Evolutionary conservation across 2,329 filamentous ascomycete species (phyloP), one percentile per base, ranked within the genome.

Genomic region (Claviceps pazoutovae): DNA sequence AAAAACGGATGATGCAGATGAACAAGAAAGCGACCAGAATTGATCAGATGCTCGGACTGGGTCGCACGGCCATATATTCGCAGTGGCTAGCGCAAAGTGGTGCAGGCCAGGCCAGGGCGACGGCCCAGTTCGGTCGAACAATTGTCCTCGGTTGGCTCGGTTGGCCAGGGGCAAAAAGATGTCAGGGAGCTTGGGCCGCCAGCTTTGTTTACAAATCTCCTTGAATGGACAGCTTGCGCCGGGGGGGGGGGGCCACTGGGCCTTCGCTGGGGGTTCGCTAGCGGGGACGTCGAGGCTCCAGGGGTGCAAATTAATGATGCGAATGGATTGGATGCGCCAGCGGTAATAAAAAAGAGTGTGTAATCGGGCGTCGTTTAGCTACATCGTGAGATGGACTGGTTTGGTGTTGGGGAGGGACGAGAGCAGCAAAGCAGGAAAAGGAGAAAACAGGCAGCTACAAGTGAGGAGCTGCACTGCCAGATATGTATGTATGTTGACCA

Each of bases 191-290:
- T 65, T 60, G 62, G 64, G 55, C 60, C 64, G 48, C 38, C 59
- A 23, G 26, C 52, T 66, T 69, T 70, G 68, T 68, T 70, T 68
- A 69, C 66, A 61, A 62, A 64, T 63, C 59, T 61, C 66, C 66
- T 60, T 57, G 63, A 65, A 64, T 56, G 65, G 66, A 66, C 59
- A 64, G 62, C 65, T 34, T 64, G 56, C 56, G 56, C 57, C 54
- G 39, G 47, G 55, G 55, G 34, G 19, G 19, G 19, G 34, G 23
- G 49, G 34, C 2, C 9, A 34, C 30, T 34, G 30, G 9, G 30
- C 30, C 30, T 11, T 47, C 11, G 46, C 34, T 38, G 30, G 46
- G 34, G 19, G 23, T 36, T 52, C 41, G 53, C 42, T 51, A 42
- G 54, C 38, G 43, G 48, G 49, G 51, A 11, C 45, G 13, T 48